These are phyloP conservation scores for Pseudogymnoascus sp. DNA, from an alignment of 2,329 filamentous ascomycete species.

Conservation along the genomic window DNA sequence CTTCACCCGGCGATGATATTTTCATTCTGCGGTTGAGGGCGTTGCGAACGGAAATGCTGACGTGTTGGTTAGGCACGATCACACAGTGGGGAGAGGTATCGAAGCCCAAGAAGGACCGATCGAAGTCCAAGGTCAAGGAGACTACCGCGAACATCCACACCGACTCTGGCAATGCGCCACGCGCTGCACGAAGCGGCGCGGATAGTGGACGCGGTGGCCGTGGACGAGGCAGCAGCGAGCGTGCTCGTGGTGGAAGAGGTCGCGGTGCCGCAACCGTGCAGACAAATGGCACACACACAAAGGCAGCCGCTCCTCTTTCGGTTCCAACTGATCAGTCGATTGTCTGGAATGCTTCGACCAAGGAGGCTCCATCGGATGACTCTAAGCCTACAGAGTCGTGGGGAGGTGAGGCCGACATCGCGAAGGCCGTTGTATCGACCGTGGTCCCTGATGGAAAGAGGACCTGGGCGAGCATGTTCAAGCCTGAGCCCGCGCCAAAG, in stretches of 20 bases:
- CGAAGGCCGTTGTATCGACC: constrained; percentile 28
- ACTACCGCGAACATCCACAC: constrained; percentile 42
- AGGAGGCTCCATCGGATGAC: constrained; percentile 32
- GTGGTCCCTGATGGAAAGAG: constrained; percentile 38
- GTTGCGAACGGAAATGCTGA: not conserved
- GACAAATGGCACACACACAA: constrained; percentile 53
- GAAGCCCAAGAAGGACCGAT: constrained; percentile 66
- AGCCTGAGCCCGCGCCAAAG: constrained; percentile 42
- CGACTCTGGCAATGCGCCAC: constrained; percentile 41
- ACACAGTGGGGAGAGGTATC: constrained; percentile 80
- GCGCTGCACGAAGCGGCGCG: constrained; percentile 49
- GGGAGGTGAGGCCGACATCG: constrained; percentile 30
- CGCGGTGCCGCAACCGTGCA: constrained; percentile 51
- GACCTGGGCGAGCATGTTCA: constrained; percentile 71
- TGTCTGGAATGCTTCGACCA: constrained; percentile 46
- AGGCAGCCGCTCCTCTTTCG: constrained; percentile 48
- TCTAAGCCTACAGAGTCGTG: constrained; percentile 28
- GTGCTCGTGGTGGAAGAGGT: constrained; percentile 51
- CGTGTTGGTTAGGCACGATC: constrained; percentile 51
- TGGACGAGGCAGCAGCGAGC: constrained; percentile 49
- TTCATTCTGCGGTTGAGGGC: not conserved
- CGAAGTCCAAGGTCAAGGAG: constrained; percentile 61
- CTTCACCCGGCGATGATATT: constrained; percentile 2
- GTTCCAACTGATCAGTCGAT: constrained; percentile 62
- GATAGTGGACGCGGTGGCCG: constrained; percentile 54